Percentiles rank a stretch among this genome's conserved stretches.
phyloP scores from a whole-genome alignment of 2,329 filamentous ascomycete species.

The Aureobasidium pullulans region DNA sequence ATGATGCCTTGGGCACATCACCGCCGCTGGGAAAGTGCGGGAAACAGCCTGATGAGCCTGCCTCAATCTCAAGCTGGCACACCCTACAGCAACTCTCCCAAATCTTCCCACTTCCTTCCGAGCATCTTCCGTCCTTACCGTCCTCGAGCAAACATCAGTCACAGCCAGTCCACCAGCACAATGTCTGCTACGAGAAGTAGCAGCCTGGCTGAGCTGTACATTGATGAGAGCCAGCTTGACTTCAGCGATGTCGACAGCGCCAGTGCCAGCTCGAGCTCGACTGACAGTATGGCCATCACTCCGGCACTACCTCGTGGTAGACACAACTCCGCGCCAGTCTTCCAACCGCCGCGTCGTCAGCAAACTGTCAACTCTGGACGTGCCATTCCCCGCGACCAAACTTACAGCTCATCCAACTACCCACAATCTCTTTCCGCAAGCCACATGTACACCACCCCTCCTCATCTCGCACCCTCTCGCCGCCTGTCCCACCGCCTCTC shows the following conservation, averaged over 20 bases:
- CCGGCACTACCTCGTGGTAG: slow-evolving; percentile 11
- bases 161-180: slow-evolving; percentile 11
- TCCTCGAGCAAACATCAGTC: slow-evolving; percentile 17
- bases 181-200: slow-evolving; percentile 12
- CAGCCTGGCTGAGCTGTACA: slow-evolving; percentile 8
- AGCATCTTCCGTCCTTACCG: slow-evolving; percentile 29
- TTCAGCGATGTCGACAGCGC: neutral
- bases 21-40: slow-evolving; percentile 7
- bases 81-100: slow-evolving; percentile 4
- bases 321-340: neutral
- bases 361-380: neutral
- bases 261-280: neutral
- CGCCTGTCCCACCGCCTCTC: slow-evolving; percentile 21
- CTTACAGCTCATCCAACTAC: neutral
- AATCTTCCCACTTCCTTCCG: slow-evolving; percentile 27
- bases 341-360: slow-evolving; percentile 1
- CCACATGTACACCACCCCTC: slow-evolving; percentile 19
- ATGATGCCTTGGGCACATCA: slow-evolving; percentile 10
- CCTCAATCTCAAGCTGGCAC: neutral
- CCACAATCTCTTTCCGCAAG: slow-evolving; percentile 2
- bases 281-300: slow-evolving; percentile 16
- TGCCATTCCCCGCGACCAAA: slow-evolving; percentile 8
- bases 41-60: slow-evolving; percentile 6
- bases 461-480: slow-evolving; percentile 24
- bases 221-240: slow-evolving; percentile 6